phyloP scores from a whole-genome alignment of 306 rosid species.

The Sicyos baderoa region DNA sequence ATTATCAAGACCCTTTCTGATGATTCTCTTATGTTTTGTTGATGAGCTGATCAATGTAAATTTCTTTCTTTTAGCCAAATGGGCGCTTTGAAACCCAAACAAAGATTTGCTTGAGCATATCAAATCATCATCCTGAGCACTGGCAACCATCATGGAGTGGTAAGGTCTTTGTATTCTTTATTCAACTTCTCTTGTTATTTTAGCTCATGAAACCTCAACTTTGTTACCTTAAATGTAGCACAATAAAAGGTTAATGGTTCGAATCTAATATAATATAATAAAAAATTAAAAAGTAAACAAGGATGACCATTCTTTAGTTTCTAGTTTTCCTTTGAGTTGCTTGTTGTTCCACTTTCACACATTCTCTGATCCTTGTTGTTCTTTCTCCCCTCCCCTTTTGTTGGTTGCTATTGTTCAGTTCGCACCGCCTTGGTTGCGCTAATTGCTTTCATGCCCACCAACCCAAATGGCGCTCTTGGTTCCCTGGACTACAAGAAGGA shows the following conservation, averaged over 20 bases:
- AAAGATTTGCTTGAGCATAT: conserved; percentile 94
- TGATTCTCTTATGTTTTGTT: neutral
- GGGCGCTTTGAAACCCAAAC: conserved; percentile 96
- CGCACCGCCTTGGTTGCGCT: conserved; percentile 94
- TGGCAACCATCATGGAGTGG: conserved; percentile 99
- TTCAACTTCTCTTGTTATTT: neutral
- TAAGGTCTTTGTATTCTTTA: conserved; percentile 23
- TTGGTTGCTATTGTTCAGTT: conserved; percentile 38
- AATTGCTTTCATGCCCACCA: conserved; percentile 96
- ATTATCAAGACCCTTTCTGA: neutral
- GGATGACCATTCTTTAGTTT: neutral
- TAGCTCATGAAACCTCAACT: too few relatives aligned
- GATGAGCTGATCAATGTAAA: conserved; percentile 17
- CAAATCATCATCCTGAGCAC: conserved; percentile 97
- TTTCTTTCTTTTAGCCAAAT: conserved; percentile 54
- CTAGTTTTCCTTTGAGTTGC: neutral
- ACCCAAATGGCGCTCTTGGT: conserved; percentile 89
- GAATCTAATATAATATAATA: too few relatives aligned
- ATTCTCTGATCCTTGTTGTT: conserved; percentile 1
- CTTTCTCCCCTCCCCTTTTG: neutral
- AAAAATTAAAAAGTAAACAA: too few relatives aligned
- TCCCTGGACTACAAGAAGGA: conserved; percentile 87
- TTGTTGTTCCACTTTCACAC: conserved; percentile 1
- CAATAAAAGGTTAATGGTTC: neutral
- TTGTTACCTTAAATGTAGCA: neutral